phyloP scores from a whole-genome alignment of 2,329 filamentous ascomycete genomes.

The Aschersonia sp. region DNA sequence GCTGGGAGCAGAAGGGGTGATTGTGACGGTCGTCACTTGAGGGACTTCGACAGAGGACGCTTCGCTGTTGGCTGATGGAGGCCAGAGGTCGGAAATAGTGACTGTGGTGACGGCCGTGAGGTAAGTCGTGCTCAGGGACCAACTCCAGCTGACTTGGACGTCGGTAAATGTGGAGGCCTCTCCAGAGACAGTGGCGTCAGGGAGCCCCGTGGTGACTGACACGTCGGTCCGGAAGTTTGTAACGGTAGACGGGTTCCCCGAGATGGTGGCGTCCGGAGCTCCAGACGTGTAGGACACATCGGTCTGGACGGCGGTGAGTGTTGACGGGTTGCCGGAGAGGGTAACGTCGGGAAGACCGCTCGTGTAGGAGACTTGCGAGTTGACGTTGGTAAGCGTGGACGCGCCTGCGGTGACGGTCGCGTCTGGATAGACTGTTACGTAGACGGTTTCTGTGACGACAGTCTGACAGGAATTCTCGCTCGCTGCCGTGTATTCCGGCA shows the following conservation, averaged over 20 bases:
- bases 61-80: conserved; percentile 2
- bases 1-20: conserved; percentile 9
- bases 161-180: conserved; percentile 17
- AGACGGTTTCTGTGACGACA: conserved; percentile 3
- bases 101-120: conserved; percentile 11
- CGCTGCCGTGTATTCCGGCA: conserved; percentile 12
- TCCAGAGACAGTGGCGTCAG: conserved; percentile 18
- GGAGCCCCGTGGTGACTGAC: conserved; percentile 13
- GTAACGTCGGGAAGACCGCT: conserved; percentile 12
- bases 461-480: conserved; percentile 7
- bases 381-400: conserved; percentile 11
- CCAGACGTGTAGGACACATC: conserved; percentile 10
- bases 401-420: conserved; percentile 12
- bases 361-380: conserved; percentile 10
- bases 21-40: conserved; percentile 9
- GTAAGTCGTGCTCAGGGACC: conserved; percentile 6
- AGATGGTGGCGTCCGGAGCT: conserved; percentile 13
- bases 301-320: conserved; percentile 9
- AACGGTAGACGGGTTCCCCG: conserved; percentile 14
- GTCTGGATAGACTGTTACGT: conserved; percentile 6
- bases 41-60: too few relatives aligned
- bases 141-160: conserved; percentile 10
- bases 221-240: conserved; percentile 15
- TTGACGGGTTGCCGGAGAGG: conserved; percentile 12
- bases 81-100: conserved; percentile 16